phyloP scores from a whole-genome alignment of 805 yeast genomes.

The Maudiozyma bulderi region DNA sequence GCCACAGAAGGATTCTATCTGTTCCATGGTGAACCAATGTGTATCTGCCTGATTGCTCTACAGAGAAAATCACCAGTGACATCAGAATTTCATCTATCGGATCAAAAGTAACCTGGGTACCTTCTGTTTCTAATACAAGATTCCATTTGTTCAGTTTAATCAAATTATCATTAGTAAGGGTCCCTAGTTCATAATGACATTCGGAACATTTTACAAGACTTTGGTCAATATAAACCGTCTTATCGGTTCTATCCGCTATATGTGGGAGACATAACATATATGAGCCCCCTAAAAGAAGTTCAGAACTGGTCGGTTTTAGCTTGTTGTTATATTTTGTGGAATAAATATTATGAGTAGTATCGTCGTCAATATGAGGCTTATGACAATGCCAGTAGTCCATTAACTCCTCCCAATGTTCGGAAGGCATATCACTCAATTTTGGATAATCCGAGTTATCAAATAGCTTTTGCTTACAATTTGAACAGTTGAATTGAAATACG shows the following conservation, averaged over 20 bases:
- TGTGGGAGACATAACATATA: slow-evolving; percentile 10
- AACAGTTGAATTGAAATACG: slow-evolving; percentile 11
- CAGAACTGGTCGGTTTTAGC: slow-evolving; percentile 18
- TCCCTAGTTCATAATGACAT: slow-evolving; percentile 18
- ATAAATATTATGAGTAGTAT: slow-evolving; percentile 5
- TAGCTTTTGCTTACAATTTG: slow-evolving; percentile 7
- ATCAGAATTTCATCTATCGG: slow-evolving; percentile 17
- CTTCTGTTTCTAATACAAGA: slow-evolving; percentile 6
- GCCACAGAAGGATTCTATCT: slow-evolving; percentile 16
- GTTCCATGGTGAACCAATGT: slow-evolving; percentile 8
- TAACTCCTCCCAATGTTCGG: slow-evolving; percentile 88
- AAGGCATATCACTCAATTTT: slow-evolving; percentile 56
- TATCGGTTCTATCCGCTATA: neutral
- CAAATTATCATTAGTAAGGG: slow-evolving; percentile 10
- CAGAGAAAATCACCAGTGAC: slow-evolving; percentile 14
- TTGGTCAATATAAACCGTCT: neutral
- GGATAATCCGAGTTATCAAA: slow-evolving; percentile 9
- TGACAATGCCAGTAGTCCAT: slow-evolving; percentile 99
- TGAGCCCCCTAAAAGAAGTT: slow-evolving; percentile 22
- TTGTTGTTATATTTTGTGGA: slow-evolving; percentile 11
- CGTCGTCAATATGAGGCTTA: slow-evolving; percentile 41
- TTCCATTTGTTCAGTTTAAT: slow-evolving; percentile 23
- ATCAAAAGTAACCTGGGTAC: slow-evolving; percentile 5
- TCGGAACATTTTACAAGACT: slow-evolving; percentile 8
- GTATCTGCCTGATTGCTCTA: slow-evolving; percentile 19